Percentiles rank a stretch among this genome's conserved stretches.
These are phyloP conservation scores for Rosa multiflora DNA, from an alignment of 306 rosid genomes.

Conservation along the genomic window DNA sequence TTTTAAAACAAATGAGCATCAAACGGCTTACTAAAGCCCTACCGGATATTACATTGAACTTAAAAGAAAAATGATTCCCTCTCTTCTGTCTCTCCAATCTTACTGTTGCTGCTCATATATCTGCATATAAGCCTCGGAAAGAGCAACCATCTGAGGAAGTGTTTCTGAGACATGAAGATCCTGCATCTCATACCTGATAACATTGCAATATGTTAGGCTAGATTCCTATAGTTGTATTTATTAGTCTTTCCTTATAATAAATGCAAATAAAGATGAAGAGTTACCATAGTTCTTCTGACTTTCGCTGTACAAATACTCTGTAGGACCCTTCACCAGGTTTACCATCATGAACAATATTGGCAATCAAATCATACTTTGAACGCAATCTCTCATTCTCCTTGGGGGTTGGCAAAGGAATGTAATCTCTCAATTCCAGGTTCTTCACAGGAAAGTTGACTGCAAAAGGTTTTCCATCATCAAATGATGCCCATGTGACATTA, in stretches of 20 bases:
- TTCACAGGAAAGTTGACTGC: conserved; percentile 96
- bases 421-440: conserved; percentile 94
- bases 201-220: conserved; percentile 17
- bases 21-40: not conserved
- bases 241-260: conserved; percentile 1
- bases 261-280: conserved; percentile 7
- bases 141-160: conserved; percentile 95
- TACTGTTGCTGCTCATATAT: conserved; percentile 91
- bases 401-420: conserved; percentile 84
- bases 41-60: not conserved
- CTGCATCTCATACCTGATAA: conserved; percentile 91
- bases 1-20: not conserved
- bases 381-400: conserved; percentile 67
- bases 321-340: conserved; percentile 89
- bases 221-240: not conserved
- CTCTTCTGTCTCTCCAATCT: not conserved
- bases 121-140: conserved; percentile 94
- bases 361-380: conserved; percentile 85
- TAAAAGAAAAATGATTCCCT: not conserved
- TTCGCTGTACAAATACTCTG: conserved; percentile 88
- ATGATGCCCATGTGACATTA: conserved; percentile 4
- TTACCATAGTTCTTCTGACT: conserved; percentile 91
- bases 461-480: conserved; percentile 3
- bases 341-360: conserved; percentile 91
- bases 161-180: conserved; percentile 92